phyloP scores from a whole-genome alignment of 192 early-diverging fungal genomes.

The Lobosporangium transversale region DNA sequence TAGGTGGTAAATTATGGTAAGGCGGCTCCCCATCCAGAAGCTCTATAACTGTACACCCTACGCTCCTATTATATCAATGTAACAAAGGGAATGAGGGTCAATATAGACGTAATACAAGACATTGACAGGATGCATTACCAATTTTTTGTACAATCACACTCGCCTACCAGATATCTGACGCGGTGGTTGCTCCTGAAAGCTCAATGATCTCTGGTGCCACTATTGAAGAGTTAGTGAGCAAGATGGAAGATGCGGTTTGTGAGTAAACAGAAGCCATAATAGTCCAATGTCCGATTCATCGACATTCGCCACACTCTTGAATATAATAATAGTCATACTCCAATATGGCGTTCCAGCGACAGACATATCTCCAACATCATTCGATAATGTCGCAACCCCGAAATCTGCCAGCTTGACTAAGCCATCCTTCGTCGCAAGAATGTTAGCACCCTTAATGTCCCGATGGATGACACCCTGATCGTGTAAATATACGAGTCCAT shows the following conservation, averaged over 20 bases:
- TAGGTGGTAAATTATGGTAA: constrained; percentile 73
- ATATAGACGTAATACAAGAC: background rate
- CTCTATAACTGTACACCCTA: constrained; percentile 78
- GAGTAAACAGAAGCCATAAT: too few relatives aligned
- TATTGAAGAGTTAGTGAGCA: constrained; percentile 21
- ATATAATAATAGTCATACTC: constrained; percentile 48
- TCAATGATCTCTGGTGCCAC: constrained; percentile 79
- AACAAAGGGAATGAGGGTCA: background rate
- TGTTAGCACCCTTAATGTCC: constrained; percentile 91
- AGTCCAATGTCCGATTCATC: too few relatives aligned
- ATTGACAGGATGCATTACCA: too few relatives aligned
- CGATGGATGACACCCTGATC: constrained; percentile 86
- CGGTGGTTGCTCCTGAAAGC: constrained; percentile 72
- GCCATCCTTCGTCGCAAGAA: constrained; percentile 75
- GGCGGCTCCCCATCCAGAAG: constrained; percentile 76
- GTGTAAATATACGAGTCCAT: constrained; percentile 91
- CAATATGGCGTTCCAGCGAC: constrained; percentile 79
- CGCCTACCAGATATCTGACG: constrained; percentile 73
- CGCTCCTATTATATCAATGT: constrained; percentile 51
- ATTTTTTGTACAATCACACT: too few relatives aligned
- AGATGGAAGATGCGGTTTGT: too few relatives aligned
- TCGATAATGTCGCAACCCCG: constrained; percentile 76
- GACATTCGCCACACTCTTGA: too few relatives aligned
- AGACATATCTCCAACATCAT: constrained; percentile 52
- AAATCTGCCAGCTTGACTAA: constrained; percentile 82